Conservation (phyloP, 345 rosid species). For the Boechera divaricarpa region DNA sequence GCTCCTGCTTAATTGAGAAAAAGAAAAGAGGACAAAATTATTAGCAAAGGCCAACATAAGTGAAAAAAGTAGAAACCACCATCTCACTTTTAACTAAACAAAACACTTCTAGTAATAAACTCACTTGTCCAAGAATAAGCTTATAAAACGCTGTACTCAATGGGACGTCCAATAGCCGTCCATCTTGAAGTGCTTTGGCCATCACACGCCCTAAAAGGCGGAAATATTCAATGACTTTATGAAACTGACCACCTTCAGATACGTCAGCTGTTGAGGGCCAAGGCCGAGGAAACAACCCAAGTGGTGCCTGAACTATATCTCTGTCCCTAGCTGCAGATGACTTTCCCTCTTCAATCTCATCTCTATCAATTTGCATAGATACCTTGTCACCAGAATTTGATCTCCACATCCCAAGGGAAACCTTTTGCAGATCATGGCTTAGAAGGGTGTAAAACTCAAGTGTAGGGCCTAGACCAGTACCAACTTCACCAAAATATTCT, state of each 20-base stretch:
- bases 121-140: slow-evolving; percentile 90
- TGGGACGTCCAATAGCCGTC: slow-evolving; percentile 91
- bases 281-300: slow-evolving; percentile 94
- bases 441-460: slow-evolving; percentile 95
- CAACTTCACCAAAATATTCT: slow-evolving; percentile 99
- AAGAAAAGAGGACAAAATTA: slow-evolving; percentile 12
- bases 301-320: slow-evolving; percentile 74
- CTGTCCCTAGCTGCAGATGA: slow-evolving; percentile 48
- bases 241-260: slow-evolving; percentile 77
- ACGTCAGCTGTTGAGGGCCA: slow-evolving; percentile 79
- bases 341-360: slow-evolving; percentile 59
- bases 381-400: slow-evolving; percentile 60
- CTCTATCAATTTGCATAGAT: slow-evolving; percentile 64
- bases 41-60: slow-evolving; percentile 12
- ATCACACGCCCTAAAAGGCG: slow-evolving; percentile 92
- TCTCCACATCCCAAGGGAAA: slow-evolving; percentile 92
- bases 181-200: slow-evolving; percentile 99
- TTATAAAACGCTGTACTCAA: slow-evolving; percentile 84
- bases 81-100: neutral
- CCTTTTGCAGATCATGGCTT: slow-evolving; percentile 92
- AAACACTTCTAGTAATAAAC: slow-evolving; percentile 26
- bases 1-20: slow-evolving; percentile 69
- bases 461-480: slow-evolving; percentile 99
- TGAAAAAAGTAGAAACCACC: slow-evolving; percentile 9
- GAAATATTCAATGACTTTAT: slow-evolving; percentile 79